Conservation (phyloP, 1,139 yeast species). For the Arxiozyma heterogenica region DNA sequence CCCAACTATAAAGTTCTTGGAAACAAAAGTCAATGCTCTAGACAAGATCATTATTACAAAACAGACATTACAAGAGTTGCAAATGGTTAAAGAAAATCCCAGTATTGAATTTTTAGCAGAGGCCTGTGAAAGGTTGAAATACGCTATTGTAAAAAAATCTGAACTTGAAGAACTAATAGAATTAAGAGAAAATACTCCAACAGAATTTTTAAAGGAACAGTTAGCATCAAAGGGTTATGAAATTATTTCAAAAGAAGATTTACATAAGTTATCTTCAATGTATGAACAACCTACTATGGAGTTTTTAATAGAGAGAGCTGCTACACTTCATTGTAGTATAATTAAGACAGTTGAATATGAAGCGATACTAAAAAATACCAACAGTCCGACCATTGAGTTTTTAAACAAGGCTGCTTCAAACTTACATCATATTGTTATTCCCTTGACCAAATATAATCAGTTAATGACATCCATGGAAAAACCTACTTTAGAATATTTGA, state of each 20-base stretch:
- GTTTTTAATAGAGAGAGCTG: conserved; percentile 6
- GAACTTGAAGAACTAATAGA: neutral
- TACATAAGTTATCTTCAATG: conserved; percentile 4
- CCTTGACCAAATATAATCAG: neutral
- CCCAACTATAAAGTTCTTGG: conserved; percentile 17
- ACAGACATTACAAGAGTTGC: conserved; percentile 14
- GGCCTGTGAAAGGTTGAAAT: neutral
- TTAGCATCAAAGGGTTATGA: neutral
- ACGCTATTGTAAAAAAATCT: neutral
- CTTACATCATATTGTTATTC: conserved; percentile 2
- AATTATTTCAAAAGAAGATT: neutral
- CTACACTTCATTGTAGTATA: conserved; percentile 21
- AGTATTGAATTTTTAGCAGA: neutral
- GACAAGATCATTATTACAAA: conserved; percentile 22
- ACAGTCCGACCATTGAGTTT: conserved; percentile 6
- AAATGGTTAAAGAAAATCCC: conserved; percentile 4
- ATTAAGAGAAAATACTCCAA: neutral
- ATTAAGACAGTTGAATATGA: conserved; percentile 25
- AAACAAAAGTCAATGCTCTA: neutral
- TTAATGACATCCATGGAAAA: neutral
- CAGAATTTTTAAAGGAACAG: conserved; percentile 1
- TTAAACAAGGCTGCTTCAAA: conserved; percentile 16
- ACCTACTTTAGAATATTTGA: conserved; percentile 4
- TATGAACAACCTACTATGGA: conserved; percentile 23
- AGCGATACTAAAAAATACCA: conserved; percentile 2